Conservation (phyloP, 2,329 filamentous ascomycete genomes). For the Aspergillus pseudoterreus region DNA sequence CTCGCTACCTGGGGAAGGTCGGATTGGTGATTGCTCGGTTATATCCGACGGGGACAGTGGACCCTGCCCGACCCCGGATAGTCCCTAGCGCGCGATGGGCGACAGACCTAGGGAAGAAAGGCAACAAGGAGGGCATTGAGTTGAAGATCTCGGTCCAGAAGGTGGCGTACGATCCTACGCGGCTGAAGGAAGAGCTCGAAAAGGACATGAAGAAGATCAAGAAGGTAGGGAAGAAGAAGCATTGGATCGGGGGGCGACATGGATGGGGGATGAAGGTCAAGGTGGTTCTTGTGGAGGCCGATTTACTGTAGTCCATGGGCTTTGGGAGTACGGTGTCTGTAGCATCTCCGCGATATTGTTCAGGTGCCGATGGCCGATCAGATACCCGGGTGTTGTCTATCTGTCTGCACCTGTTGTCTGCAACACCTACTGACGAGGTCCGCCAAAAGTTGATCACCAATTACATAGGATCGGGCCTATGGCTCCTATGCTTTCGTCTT, state of each 20-base stretch:
- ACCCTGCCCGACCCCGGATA: slow-evolving; percentile 23
- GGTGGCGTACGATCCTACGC: slow-evolving; percentile 21
- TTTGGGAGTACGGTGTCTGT: too few species aligned
- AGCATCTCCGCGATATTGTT: not conserved
- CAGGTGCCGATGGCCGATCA: not conserved
- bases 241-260: slow-evolving; percentile 31
- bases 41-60: slow-evolving; percentile 28
- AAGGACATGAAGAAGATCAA: slow-evolving; percentile 25
- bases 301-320: slow-evolving; percentile 1
- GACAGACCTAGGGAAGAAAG: slow-evolving; percentile 29
- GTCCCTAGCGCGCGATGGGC: slow-evolving; percentile 26
- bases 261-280: slow-evolving; percentile 25
- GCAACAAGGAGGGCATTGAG: slow-evolving; percentile 26
- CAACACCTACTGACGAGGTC: too few species aligned
- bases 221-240: slow-evolving; percentile 36
- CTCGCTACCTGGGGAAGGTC: slow-evolving; percentile 29
- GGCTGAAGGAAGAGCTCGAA: slow-evolving; percentile 22
- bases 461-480: too few species aligned
- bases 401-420: not conserved
- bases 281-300: slow-evolving; percentile 5
- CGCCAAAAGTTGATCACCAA: too few species aligned
- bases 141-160: slow-evolving; percentile 23
- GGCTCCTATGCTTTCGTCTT: too few species aligned
- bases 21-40: slow-evolving; percentile 26
- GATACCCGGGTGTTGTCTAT: not conserved